These are phyloP conservation scores for Juncus inflexus DNA, from an alignment of 176 grass and related monocot species.

Conservation along the genomic window DNA sequence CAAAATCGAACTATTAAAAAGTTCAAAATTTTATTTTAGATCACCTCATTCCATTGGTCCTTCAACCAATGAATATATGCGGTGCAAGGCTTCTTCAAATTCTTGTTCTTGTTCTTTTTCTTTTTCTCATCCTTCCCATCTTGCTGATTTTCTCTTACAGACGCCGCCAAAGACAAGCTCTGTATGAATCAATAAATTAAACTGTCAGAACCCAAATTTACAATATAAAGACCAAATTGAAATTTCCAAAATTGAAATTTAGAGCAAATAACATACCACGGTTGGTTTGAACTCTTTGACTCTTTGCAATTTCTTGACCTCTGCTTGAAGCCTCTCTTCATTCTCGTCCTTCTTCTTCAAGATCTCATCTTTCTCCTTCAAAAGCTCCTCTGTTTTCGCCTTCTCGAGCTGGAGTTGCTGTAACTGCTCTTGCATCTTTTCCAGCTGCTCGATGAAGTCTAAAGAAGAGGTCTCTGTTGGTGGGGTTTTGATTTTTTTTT, in stretches of 20 bases:
- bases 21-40: not conserved
- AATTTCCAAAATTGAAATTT: not conserved
- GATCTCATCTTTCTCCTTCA: conserved; percentile 57
- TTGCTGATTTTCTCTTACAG: conserved; percentile 54
- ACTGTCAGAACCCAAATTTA: not conserved
- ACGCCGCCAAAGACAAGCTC: conserved; percentile 55
- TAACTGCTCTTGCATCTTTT: conserved; percentile 61
- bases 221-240: not conserved
- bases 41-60: conserved; percentile 76
- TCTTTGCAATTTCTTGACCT: conserved; percentile 77
- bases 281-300: conserved; percentile 92
- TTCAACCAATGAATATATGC: conserved; percentile 77
- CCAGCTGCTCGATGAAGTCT: conserved; percentile 39
- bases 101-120: conserved; percentile 45
- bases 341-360: conserved; percentile 69
- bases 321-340: conserved; percentile 51
- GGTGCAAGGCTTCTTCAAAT: conserved; percentile 57
- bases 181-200: conserved; percentile 23
- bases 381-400: conserved; percentile 66
- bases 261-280: conserved; percentile 40
- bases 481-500: not conserved
- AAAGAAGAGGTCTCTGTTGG: not conserved
- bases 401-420: conserved; percentile 75
- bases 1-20: no score
- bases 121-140: conserved; percentile 58